Evolutionary conservation across 441 rosid genomes (phyloP).

Genomic region (Bocquillonia castaneifolia): DNA sequence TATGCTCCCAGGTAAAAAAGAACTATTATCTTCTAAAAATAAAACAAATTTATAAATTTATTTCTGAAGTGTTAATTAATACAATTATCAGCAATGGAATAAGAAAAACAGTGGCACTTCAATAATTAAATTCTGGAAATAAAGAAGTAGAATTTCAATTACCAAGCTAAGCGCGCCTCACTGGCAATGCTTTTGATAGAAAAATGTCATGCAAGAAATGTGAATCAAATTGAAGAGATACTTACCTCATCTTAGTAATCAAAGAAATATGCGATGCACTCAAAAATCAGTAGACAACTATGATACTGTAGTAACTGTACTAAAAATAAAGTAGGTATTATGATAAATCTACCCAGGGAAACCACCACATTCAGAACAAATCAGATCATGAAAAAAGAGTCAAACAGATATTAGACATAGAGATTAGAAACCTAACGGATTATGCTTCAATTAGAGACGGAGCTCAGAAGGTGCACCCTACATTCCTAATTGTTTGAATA

Average conservation of each 20-base stretch:
- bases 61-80: neutral
- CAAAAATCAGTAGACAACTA: neutral
- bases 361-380: neutral
- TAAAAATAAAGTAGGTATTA: neutral
- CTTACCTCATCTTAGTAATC: neutral
- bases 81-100: neutral
- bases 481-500: neutral
- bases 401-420: neutral
- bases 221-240: neutral
- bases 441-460: neutral
- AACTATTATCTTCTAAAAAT: neutral
- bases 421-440: neutral
- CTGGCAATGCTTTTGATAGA: neutral
- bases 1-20: neutral
- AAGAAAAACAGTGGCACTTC: neutral
- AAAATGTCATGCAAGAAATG: neutral
- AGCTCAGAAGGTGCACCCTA: neutral
- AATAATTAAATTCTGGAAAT: neutral
- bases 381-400: neutral
- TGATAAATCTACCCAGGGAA: neutral
- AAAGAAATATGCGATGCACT: too few species aligned
- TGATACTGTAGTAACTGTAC: neutral
- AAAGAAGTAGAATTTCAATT: neutral
- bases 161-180: neutral
- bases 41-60: too few species aligned